Evolutionary conservation across 129 eudicot genomes (phyloP).

Genomic region (Glebionis coronaria): DNA sequence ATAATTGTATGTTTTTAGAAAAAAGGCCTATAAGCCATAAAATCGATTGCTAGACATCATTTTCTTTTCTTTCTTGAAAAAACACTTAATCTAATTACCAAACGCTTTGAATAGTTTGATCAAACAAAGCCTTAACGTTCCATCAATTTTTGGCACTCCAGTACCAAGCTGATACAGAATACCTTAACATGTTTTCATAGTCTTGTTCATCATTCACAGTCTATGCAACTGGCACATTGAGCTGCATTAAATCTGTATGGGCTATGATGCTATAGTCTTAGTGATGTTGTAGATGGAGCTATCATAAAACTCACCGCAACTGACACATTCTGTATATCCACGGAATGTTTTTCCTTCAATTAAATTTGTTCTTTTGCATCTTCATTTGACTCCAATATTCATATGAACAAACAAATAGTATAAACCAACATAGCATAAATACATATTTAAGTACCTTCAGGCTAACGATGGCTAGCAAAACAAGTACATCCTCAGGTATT

Average conservation of each 20-base stretch:
- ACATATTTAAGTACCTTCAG: conserved; percentile 54
- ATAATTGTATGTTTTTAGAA: background rate
- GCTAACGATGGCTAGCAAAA: conserved; percentile 81
- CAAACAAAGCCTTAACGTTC: conserved; percentile 30
- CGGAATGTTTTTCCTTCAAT: conserved; percentile 90
- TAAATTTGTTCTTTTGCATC: conserved; percentile 71
- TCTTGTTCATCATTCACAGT: conserved; percentile 20
- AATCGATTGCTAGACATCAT: no score
- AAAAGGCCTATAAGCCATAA: background rate
- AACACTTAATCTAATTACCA: conserved; percentile 13
- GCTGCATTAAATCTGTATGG: conserved; percentile 17
- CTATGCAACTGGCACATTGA: conserved; percentile 20
- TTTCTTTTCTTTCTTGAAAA: no score
- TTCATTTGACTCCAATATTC: conserved; percentile 63
- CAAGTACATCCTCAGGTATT: conserved; percentile 75
- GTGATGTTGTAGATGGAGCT: no score
- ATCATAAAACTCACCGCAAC: no score
- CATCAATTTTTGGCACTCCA: background rate
- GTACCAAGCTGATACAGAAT: conserved; percentile 8
- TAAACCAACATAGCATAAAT: background rate
- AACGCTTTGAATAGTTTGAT: conserved; percentile 34
- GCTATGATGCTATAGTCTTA: no score
- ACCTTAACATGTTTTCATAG: no score
- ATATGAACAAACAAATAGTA: background rate
- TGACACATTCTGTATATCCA: conserved; percentile 45